These are phyloP conservation scores for Orbilia oligospora DNA, from an alignment of 2,329 filamentous ascomycete genomes.

Conservation along the genomic window DNA sequence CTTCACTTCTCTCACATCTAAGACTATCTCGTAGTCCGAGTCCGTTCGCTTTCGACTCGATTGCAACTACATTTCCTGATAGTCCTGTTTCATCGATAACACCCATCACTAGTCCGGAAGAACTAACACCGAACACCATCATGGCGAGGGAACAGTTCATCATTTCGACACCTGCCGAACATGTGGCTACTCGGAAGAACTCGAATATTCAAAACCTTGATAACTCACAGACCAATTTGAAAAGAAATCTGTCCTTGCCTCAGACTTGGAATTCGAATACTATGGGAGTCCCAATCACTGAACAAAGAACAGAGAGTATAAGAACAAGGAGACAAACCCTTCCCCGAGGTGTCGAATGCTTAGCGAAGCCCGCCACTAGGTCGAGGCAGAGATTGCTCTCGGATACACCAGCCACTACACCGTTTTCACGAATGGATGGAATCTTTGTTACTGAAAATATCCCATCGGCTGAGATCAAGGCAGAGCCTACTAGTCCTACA, in stretches of 20 bases:
- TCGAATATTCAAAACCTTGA: conserved; percentile 1
- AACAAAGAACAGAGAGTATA: not conserved
- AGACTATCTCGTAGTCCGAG: conserved; percentile 52
- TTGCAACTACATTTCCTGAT: conserved; percentile 52
- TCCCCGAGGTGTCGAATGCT: conserved; percentile 31
- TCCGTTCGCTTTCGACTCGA: conserved; percentile 46
- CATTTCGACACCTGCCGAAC: conserved; percentile 12
- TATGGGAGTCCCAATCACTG: conserved; percentile 5
- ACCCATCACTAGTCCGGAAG: conserved; percentile 58
- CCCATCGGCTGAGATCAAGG: conserved; percentile 43
- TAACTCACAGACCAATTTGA: not conserved
- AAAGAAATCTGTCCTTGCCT: conserved; percentile 47
- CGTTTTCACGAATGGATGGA: conserved; percentile 58
- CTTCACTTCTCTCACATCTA: conserved; percentile 36
- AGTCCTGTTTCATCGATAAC: conserved; percentile 52
- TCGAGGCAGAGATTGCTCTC: conserved; percentile 30
- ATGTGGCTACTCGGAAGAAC: conserved; percentile 5
- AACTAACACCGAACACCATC: conserved; percentile 26
- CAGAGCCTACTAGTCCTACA: conserved; percentile 43
- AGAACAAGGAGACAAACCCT: conserved; percentile 32
- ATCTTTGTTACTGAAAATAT: conserved; percentile 57
- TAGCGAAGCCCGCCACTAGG: conserved; percentile 30
- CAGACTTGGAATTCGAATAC: conserved; percentile 37
- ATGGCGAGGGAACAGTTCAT: conserved; percentile 40
- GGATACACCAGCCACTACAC: conserved; percentile 32